Conservation (phyloP, 768 basidiomycete species). For the Lentinus brumalis region DNA sequence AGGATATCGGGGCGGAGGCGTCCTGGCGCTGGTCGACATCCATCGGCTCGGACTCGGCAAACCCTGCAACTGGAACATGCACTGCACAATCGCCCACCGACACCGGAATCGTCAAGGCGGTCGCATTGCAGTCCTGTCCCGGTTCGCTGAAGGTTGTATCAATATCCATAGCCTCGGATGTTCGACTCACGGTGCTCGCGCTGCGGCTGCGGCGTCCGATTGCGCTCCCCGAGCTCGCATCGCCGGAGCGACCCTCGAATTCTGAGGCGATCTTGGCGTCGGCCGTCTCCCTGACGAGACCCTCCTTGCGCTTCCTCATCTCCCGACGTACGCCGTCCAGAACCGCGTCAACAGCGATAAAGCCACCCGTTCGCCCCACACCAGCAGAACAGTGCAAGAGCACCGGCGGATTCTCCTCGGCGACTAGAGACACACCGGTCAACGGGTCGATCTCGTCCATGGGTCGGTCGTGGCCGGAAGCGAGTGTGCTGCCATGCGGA, state of each 20-base stretch:
- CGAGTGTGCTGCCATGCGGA: background rate
- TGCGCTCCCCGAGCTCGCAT: conserved; percentile 24
- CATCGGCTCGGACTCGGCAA: conserved; percentile 28
- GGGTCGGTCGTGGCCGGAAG: background rate
- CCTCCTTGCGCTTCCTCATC: conserved; percentile 41
- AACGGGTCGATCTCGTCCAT: conserved; percentile 48
- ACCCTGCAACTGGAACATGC: conserved; percentile 27
- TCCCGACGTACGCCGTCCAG: conserved; percentile 73
- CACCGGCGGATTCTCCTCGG: conserved; percentile 59
- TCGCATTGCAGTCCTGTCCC: background rate
- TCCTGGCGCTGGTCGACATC: conserved; percentile 27
- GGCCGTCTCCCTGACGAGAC: conserved; percentile 8
- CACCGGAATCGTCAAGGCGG: conserved; percentile 24
- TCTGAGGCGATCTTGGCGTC: conserved; percentile 12
- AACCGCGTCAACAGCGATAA: conserved; percentile 87
- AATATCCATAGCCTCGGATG: conserved; percentile 22
- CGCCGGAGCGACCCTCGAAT: conserved; percentile 8
- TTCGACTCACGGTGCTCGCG: conserved; percentile 15
- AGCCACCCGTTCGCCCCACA: conserved; percentile 92
- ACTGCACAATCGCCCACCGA: conserved; percentile 19
- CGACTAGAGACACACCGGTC: conserved; percentile 58
- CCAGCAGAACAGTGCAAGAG: conserved; percentile 92
- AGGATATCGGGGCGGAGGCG: background rate
- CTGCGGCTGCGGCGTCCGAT: conserved; percentile 15
- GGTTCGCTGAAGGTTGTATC: conserved; percentile 19